Evolutionary conservation across 495 filamentous ascomycete genomes (phyloP).

Genomic region (Penicillium daleae): DNA sequence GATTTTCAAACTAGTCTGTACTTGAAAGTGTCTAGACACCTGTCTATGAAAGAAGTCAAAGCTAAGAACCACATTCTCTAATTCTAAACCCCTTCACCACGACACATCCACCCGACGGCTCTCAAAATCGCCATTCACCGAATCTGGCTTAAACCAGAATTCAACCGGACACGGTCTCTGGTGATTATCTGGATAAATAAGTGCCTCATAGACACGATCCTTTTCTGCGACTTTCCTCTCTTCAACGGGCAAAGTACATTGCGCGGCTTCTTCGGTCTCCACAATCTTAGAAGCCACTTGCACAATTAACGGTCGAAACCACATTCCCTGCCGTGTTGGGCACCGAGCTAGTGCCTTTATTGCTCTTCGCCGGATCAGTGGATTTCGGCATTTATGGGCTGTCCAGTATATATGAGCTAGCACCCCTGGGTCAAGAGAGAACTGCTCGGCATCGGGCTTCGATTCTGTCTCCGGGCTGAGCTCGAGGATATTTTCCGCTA

Average conservation of each 20-base stretch:
- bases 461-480: neutral
- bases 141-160: neutral
- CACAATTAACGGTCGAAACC: slow-evolving; percentile 7
- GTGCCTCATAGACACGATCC: neutral
- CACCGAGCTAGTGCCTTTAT: slow-evolving; percentile 11
- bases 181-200: neutral
- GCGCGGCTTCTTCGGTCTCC: slow-evolving; percentile 22
- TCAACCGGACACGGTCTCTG: neutral
- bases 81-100: neutral
- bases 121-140: neutral
- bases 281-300: slow-evolving; percentile 15
- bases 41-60: neutral
- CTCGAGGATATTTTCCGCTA: slow-evolving; percentile 17
- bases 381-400: slow-evolving; percentile 23
- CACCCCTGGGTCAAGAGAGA: slow-evolving; percentile 27
- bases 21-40: neutral
- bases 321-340: slow-evolving; percentile 24
- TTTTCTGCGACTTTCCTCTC: neutral
- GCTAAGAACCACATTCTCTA: neutral
- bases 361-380: slow-evolving; percentile 26
- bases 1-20: neutral
- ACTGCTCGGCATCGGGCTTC: neutral
- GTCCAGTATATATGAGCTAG: slow-evolving; percentile 25
- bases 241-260: slow-evolving; percentile 1
- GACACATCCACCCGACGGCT: neutral